Conservation (phyloP, 2,329 filamentous ascomycete species). For the Fusarium sp. region DNA sequence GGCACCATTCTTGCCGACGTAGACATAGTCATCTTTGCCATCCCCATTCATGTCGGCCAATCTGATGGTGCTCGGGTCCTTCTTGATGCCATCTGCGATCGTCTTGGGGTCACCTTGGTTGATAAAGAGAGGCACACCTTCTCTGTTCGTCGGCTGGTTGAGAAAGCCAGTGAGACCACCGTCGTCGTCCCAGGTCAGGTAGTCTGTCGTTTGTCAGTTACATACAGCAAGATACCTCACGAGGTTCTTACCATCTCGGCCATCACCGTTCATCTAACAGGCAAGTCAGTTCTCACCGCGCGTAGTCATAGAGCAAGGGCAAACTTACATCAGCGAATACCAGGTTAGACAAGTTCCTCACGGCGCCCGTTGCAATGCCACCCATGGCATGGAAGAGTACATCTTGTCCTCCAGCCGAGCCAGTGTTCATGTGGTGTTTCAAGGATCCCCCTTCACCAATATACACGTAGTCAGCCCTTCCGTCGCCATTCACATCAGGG, state of each 20-base stretch:
- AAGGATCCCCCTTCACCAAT: slow-evolving; percentile 38
- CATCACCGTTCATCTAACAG: slow-evolving; percentile 15
- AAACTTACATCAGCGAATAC: slow-evolving; percentile 18
- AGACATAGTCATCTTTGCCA: slow-evolving; percentile 34
- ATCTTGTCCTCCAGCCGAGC: not conserved
- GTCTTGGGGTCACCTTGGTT: slow-evolving; percentile 5
- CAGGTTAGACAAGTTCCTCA: not conserved
- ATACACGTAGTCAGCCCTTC: slow-evolving; percentile 42
- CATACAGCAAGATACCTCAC: not conserved
- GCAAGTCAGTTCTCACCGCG: not conserved
- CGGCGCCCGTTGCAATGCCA: slow-evolving; percentile 5
- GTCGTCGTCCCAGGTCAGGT: slow-evolving; percentile 23
- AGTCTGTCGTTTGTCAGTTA: not conserved
- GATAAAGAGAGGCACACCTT: slow-evolving; percentile 14
- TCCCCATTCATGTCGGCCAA: slow-evolving; percentile 39
- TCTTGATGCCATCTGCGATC: slow-evolving; percentile 12
- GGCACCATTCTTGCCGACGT: slow-evolving; percentile 21
- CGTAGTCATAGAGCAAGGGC: not conserved
- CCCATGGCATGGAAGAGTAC: not conserved
- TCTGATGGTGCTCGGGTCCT: slow-evolving; percentile 15
- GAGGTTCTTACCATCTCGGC: slow-evolving; percentile 9
- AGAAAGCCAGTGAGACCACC: slow-evolving; percentile 14
- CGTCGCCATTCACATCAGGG: slow-evolving; percentile 44
- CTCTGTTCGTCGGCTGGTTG: slow-evolving; percentile 8
- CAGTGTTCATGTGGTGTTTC: slow-evolving; percentile 36